Base-by-base conservation (phyloP, 129 eudicot species). In the Lactuca sativa region DNA sequence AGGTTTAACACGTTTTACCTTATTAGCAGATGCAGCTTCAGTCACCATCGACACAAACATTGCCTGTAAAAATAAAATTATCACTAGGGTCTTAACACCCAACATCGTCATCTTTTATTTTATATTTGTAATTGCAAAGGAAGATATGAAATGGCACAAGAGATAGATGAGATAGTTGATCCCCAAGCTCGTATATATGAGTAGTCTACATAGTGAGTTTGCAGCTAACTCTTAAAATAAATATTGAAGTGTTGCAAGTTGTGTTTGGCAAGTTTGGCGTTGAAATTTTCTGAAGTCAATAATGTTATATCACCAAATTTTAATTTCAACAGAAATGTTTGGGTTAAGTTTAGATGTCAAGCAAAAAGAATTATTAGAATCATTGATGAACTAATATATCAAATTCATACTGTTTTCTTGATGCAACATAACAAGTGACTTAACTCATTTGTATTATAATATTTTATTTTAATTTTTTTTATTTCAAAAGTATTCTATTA, bases 191-290 rank as follows among this genome's bases (percentile, higher is more conserved):
- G 17, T 55, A 71, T 81, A 66, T 81, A 81, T 53, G 72, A 41
- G 57, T 44, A 41, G 38, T 78, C 16, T 44, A 72, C 56, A 37
- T 72, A 30, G 78, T 78, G 77, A 72, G 56, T 72, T 16, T 59
- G 48, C 44, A 77, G 59, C 69, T 21, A 66, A 49, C 21, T 54
- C 61, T 53, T 69, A 56, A 61, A 68, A 68, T n/a, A n/a, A n/a
- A n/a, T 60, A 69, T 69, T n/a, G 3, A 60, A 76, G 59, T 54
- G 48, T 8, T 66, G 64, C 4, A 40, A 68, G 52, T 15, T 52
- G 71, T 53, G 77, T 66, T 81, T 60, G 81, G 85, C 77, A 69
- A 55, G 62, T 76, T 76, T 67, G 81, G 77, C 31, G 38, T 70
- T 36, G 7, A 67, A 15, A 62, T 71, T 44, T 70, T 62, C 0